These are phyloP conservation scores for Aspergillus ochraceus DNA, from an alignment of 2,329 filamentous ascomycete species.

Conservation along the genomic window DNA sequence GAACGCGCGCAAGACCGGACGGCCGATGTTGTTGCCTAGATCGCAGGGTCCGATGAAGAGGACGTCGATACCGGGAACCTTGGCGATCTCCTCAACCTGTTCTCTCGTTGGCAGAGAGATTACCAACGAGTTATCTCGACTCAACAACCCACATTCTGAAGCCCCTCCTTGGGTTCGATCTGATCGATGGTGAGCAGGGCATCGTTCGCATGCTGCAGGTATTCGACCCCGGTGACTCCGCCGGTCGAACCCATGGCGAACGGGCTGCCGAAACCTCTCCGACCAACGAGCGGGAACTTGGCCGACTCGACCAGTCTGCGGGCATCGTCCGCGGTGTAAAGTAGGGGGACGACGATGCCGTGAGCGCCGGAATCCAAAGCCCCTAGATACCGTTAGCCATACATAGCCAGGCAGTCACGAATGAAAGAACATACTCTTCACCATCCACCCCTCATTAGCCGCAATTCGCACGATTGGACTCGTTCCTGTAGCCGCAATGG, in stretches of 20 bases:
- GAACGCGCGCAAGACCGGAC: slow-evolving; percentile 51
- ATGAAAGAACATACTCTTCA: neutral
- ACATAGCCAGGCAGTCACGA: neutral
- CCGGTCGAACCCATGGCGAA: slow-evolving; percentile 45
- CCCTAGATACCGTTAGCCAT: slow-evolving; percentile 28
- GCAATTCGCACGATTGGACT: neutral
- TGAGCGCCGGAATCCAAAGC: slow-evolving; percentile 62
- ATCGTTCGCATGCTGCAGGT: neutral
- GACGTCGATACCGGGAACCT: slow-evolving; percentile 54
- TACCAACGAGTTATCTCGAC: neutral
- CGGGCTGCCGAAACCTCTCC: slow-evolving; percentile 56
- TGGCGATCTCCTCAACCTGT: slow-evolving; percentile 48
- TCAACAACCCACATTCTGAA: neutral
- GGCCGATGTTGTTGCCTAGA: slow-evolving; percentile 58
- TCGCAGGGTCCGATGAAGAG: slow-evolving; percentile 58
- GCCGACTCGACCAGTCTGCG: slow-evolving; percentile 51
- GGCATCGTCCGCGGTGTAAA: slow-evolving; percentile 56
- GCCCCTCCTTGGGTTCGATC: neutral
- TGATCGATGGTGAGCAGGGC: neutral
- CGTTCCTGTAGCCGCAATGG: neutral
- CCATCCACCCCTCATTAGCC: neutral
- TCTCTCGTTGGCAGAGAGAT: neutral
- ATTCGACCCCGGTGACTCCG: neutral
- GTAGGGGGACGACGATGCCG: slow-evolving; percentile 53
- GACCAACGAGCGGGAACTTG: slow-evolving; percentile 58